Evolutionary conservation across 208 protist genomes (phyloP).

Genomic region (Angomonas deanei): DNA sequence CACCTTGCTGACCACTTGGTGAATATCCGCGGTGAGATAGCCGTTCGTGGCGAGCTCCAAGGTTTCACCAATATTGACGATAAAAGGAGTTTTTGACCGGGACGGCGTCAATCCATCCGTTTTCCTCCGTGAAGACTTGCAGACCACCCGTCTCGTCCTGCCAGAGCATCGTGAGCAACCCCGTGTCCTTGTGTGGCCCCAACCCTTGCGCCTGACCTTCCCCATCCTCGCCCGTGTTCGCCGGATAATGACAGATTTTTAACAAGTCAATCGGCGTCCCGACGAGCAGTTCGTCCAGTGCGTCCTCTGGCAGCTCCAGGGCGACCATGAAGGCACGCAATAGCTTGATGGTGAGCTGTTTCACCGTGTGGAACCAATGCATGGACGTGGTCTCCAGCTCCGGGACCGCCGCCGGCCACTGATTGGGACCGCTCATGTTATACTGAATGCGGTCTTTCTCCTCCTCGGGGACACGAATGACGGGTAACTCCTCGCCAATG

Average conservation of each 20-base stretch:
- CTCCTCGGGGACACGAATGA: background rate
- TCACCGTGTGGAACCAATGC: background rate
- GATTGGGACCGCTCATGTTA: conserved; percentile 1
- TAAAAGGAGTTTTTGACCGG: conserved; percentile 2
- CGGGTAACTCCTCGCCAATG: background rate
- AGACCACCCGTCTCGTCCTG: conserved; percentile 12
- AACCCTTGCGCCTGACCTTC: background rate
- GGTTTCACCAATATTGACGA: conserved; percentile 13
- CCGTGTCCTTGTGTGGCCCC: conserved; percentile 7
- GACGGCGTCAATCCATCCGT: conserved; percentile 7
- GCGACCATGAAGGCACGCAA: conserved; percentile 3
- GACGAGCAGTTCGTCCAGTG: background rate
- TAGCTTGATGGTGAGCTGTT: background rate
- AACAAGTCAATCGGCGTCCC: background rate
- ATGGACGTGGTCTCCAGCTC: background rate
- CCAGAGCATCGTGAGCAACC: conserved; percentile 8
- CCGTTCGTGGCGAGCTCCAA: conserved; percentile 9
- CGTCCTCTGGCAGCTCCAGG: background rate
- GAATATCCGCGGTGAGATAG: conserved; percentile 7
- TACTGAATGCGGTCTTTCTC: background rate
- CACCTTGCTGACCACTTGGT: conserved; percentile 6
- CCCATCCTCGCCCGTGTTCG: background rate
- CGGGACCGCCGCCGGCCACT: background rate
- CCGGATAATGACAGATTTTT: background rate
- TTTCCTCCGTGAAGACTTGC: conserved; percentile 8